phyloP scores from a whole-genome alignment of 495 filamentous ascomycete species.

The Friedmanniomyces endolithicus region DNA sequence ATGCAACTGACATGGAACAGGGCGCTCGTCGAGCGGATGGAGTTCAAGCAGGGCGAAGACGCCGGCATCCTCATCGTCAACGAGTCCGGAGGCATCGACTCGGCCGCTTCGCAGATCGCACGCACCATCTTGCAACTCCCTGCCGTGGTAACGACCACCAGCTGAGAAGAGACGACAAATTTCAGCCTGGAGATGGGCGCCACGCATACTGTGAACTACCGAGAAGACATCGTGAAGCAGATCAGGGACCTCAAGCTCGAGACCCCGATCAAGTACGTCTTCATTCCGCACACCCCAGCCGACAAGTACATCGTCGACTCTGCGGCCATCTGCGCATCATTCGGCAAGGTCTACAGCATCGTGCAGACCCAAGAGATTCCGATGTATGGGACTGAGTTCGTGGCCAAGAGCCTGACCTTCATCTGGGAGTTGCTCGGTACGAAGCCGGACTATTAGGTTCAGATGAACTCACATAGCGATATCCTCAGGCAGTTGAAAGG shows the following conservation, averaged over 20 bases:
- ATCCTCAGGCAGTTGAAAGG: conserved; percentile 14
- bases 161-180: conserved; percentile 21
- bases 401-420: conserved; percentile 32
- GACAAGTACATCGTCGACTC: conserved; percentile 17
- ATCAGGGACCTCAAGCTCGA: conserved; percentile 22
- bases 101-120: conserved; percentile 21
- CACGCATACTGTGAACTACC: conserved; percentile 30
- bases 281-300: conserved; percentile 25
- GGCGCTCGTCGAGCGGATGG: conserved; percentile 29
- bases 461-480: conserved; percentile 15
- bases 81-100: conserved; percentile 20
- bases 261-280: conserved; percentile 29
- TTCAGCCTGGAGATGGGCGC: conserved; percentile 28
- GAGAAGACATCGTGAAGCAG: conserved; percentile 25
- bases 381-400: conserved; percentile 31
- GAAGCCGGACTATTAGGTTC: conserved; percentile 20
- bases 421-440: conserved; percentile 27
- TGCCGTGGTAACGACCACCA: conserved; percentile 28
- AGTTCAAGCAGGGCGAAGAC: conserved; percentile 25
- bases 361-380: conserved; percentile 19
- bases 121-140: conserved; percentile 22
- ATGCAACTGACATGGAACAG: conserved; percentile 30
- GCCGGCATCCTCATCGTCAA: conserved; percentile 28
- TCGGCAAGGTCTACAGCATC: conserved; percentile 31
- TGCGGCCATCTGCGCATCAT: conserved; percentile 26